phyloP scores from a whole-genome alignment of 202 grass and related monocot genomes.

The Setaria viridis region DNA sequence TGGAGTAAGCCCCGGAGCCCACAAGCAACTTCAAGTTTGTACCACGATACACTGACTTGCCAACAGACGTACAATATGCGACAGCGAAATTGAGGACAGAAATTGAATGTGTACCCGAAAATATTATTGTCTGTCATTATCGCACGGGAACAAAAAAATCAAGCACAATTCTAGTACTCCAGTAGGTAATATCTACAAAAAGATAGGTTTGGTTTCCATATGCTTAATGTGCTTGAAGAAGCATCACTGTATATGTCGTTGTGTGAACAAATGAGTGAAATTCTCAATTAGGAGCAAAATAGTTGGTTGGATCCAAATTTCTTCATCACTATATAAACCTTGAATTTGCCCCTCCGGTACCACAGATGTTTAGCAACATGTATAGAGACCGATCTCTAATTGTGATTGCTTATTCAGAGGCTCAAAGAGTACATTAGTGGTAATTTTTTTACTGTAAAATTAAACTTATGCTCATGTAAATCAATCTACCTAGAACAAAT shows the following conservation, averaged over 20 bases:
- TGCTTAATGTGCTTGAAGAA: not conserved
- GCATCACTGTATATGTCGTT: not conserved
- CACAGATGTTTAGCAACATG: not conserved
- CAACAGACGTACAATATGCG: constrained; percentile 16
- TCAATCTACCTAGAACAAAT: not conserved
- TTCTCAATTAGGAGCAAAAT: not conserved
- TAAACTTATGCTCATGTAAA: not conserved
- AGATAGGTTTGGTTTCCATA: not conserved
- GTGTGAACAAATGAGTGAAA: not conserved
- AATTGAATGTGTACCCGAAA: constrained; percentile 31
- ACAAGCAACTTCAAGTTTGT: constrained; percentile 21
- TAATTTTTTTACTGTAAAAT: not conserved
- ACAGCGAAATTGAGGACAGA: not conserved
- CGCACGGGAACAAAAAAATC: constrained; percentile 22
- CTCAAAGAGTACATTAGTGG: not conserved
- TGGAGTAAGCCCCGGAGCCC: constrained; percentile 18
- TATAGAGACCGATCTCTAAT: not conserved
- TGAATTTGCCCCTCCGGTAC: not conserved
- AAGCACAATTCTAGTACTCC: not conserved
- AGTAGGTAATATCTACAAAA: constrained; percentile 3
- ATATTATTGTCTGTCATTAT: not conserved
- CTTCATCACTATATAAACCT: not conserved
- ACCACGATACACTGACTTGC: constrained; percentile 23
- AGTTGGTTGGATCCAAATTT: not conserved
- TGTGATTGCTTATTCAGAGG: not conserved